phyloP scores from a whole-genome alignment of 805 yeast species.

The Millerozyma acaciae region DNA sequence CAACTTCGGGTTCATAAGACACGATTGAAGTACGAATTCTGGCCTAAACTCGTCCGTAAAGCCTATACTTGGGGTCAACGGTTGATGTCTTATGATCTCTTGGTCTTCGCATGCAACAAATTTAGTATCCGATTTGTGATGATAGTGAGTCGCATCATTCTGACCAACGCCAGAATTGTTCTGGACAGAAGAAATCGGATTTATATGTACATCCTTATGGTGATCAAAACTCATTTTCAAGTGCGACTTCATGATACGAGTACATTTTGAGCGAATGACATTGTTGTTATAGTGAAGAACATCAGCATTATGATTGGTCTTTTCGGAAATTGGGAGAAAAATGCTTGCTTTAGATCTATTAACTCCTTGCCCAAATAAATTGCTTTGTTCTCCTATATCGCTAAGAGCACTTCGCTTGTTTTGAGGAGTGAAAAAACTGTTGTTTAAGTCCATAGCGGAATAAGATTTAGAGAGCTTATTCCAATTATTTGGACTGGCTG shows the following conservation, averaged over 20 bases:
- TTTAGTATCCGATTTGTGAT: slow-evolving; percentile 10
- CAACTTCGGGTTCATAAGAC: slow-evolving; percentile 47
- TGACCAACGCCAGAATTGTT: slow-evolving; percentile 3
- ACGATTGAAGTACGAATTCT: slow-evolving; percentile 52
- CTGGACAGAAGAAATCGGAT: slow-evolving; percentile 1
- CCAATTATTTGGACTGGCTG: slow-evolving; percentile 8
- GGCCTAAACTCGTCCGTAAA: slow-evolving; percentile 50
- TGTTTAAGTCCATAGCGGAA: slow-evolving; percentile 29
- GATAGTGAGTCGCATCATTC: slow-evolving; percentile 6
- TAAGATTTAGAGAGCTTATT: slow-evolving; percentile 29
- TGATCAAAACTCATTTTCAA: not conserved
- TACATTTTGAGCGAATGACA: slow-evolving; percentile 19
- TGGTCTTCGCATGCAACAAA: no score
- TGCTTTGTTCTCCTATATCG: slow-evolving; percentile 6
- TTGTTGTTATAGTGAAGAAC: slow-evolving; percentile 17
- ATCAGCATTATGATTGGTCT: slow-evolving; percentile 9
- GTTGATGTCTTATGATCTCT: slow-evolving; percentile 14
- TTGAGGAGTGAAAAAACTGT: not conserved
- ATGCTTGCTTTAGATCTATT: slow-evolving; percentile 22
- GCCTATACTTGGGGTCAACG: slow-evolving; percentile 33
- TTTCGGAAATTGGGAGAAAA: slow-evolving; percentile 17
- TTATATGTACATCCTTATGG: slow-evolving; percentile 6
- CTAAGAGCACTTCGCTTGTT: not conserved
- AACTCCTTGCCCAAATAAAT: slow-evolving; percentile 7
- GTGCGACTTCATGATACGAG: slow-evolving; percentile 19